Evolutionary conservation across 768 basidiomycete species (phyloP), one percentile per base, ranked within the genome.

Genomic region (Clitopilus passeckerianus): DNA sequence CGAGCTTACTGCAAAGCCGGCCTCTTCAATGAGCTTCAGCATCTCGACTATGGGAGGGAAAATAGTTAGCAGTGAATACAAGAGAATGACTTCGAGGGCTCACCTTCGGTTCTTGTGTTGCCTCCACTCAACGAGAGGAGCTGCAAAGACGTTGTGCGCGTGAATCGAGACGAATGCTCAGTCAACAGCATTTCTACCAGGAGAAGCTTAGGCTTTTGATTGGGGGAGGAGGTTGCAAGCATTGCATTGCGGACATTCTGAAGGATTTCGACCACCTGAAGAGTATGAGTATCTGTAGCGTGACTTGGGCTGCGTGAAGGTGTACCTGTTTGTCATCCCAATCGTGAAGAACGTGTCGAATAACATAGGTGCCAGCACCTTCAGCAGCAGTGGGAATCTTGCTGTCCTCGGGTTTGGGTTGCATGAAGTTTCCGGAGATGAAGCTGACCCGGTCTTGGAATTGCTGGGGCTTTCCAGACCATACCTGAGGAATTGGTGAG

Each of bases 231-330:
- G 14, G 54, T 15, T 8, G 27, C 57, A 57, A 58, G 44, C 60
- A 61, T 61, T 18, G 60, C 60, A 57, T 53, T 58, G 18, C 60
- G 46, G 10, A 61, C 60, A 24, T 61, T 61, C 23, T 22, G 22
- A 6, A 61, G 52, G 20, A 61, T 58, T 4, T 53, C 35, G 18
- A 61, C 37, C 33, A 61, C 60, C 59, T 60, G 37, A 18, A 41
- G 12, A 14, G 5, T 12, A 41, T 41, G 14, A 41, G 37, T n/a
- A n/a, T 2, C 37, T 41, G 14, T 15, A 14, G 37, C 14, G 12
- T 2, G 10, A 3, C 14, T 2, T 12, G 37, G n/a, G 37, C 5
- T 5, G 37, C 3, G 2, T 41, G 14, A 14, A 15, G 3, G 2
- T 9, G 3, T 5, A 41, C 58, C 55, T 60, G 59, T 14, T 41